A percentile compares a stretch with the other conserved stretches of the same genome.
Evolutionary conservation across 2,329 filamentous ascomycete species (phyloP).

Genomic region (Lithohypha guttulata): DNA sequence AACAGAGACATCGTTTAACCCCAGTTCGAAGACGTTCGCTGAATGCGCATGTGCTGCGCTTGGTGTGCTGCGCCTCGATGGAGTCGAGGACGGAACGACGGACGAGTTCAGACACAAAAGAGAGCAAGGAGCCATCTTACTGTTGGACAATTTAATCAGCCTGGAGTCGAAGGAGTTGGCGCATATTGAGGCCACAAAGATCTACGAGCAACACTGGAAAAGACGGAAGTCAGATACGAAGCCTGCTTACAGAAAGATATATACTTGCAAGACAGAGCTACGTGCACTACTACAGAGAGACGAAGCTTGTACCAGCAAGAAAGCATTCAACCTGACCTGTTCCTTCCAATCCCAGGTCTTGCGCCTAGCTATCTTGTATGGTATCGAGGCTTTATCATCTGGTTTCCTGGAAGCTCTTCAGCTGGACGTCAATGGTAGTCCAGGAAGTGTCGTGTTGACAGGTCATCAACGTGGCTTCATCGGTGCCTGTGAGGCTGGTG

Average conservation of each 20-base stretch:
- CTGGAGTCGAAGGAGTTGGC: constrained; percentile 12
- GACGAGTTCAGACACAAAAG: constrained; percentile 3
- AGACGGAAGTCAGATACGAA: not conserved
- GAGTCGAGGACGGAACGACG: not conserved
- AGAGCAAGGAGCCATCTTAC: constrained; percentile 18
- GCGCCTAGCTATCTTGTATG: constrained; percentile 16
- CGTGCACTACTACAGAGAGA: not conserved
- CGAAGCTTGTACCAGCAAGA: not conserved
- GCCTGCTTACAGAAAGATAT: not conserved
- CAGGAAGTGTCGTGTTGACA: constrained; percentile 27
- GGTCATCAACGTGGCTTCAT: constrained; percentile 29
- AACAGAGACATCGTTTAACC: constrained; percentile 20
- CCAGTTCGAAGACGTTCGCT: no score
- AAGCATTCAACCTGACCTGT: constrained; percentile 15
- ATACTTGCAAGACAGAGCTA: not conserved
- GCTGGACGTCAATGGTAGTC: constrained; percentile 22
- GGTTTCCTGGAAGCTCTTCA: constrained; percentile 12
- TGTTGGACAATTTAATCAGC: constrained; percentile 19
- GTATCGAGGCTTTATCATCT: constrained; percentile 11
- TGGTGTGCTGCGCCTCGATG: constrained; percentile 27
- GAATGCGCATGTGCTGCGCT: constrained; percentile 33
- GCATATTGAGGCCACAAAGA: constrained; percentile 12
- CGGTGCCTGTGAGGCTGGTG: constrained; percentile 30
- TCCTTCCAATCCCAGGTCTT: constrained; percentile 20
- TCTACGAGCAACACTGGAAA: constrained; percentile 15